A percentile compares a stretch with the other conserved stretches of the same genome.
Conservation (phyloP, 1,284 basidiomycete species). For the Cryptococcus sp. region DNA sequence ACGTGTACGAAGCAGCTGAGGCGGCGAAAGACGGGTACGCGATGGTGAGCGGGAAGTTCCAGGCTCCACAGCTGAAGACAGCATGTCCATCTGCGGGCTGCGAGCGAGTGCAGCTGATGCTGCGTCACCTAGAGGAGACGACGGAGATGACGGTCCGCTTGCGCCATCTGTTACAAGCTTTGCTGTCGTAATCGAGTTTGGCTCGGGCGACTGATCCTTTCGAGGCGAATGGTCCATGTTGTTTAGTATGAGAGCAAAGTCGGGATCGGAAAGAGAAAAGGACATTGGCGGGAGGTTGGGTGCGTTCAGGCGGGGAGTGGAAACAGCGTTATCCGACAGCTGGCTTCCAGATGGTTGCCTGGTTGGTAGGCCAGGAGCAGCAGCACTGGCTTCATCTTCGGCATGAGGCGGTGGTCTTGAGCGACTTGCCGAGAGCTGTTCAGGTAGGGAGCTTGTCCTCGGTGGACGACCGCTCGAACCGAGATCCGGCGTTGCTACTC, state of each 20-base stretch:
- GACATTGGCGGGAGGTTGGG: conserved; percentile 50
- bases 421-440: conserved; percentile 14
- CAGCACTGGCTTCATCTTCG: conserved; percentile 6
- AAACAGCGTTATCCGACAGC: conserved; percentile 12
- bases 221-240: conserved; percentile 38
- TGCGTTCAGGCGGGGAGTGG: conserved; percentile 47
- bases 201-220: neutral
- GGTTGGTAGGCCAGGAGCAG: conserved; percentile 3
- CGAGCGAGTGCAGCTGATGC: conserved; percentile 20
- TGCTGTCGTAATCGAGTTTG: conserved; percentile 7
- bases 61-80: conserved; percentile 20
- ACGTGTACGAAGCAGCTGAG: conserved; percentile 35
- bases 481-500: conserved; percentile 4
- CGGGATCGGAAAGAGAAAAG: conserved; percentile 53
- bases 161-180: conserved; percentile 6
- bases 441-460: conserved; percentile 34
- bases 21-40: conserved; percentile 30
- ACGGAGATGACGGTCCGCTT: conserved; percentile 12
- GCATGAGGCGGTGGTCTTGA: conserved; percentile 10
- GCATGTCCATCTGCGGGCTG: conserved; percentile 28
- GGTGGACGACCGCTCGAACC: conserved; percentile 22
- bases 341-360: conserved; percentile 10
- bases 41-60: conserved; percentile 23
- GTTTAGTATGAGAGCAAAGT: conserved; percentile 53
- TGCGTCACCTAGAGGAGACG: conserved; percentile 2